These are phyloP conservation scores for Rutidosis leptorrhynchoides DNA, from an alignment of 129 eudicot genomes.

Conservation along the genomic window DNA sequence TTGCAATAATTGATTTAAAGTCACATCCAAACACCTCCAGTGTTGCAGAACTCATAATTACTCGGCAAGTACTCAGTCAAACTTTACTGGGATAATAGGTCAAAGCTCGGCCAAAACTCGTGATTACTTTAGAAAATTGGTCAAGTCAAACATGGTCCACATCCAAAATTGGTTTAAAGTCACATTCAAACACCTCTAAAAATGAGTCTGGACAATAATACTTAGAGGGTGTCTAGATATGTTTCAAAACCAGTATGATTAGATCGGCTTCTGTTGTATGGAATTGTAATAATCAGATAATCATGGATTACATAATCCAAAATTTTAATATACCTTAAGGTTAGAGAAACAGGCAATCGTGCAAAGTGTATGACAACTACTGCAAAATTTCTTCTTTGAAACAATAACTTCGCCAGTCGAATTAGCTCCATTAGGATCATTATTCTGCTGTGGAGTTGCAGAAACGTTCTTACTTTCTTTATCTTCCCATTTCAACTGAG, in stretches of 20 bases:
- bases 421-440: constrained; percentile 25
- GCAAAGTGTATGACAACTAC: constrained; percentile 71
- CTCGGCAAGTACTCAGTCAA: too few relatives aligned
- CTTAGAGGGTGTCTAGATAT: not conserved
- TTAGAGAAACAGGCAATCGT: constrained; percentile 76
- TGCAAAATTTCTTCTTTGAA: constrained; percentile 57
- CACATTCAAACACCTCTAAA: constrained; percentile 10
- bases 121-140: too few relatives aligned
- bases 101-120: too few relatives aligned
- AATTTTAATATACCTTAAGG: constrained; percentile 53
- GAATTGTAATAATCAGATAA: not conserved
- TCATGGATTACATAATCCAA: not conserved
- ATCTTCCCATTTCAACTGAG: constrained; percentile 63
- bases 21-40: constrained; percentile 9
- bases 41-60: too few relatives aligned
- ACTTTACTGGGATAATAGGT: too few relatives aligned
- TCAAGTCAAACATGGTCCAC: too few relatives aligned
- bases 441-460: constrained; percentile 32
- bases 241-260: not conserved
- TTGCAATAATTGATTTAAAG: not conserved
- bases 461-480: constrained; percentile 46
- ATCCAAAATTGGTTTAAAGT: not conserved
- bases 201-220: not conserved
- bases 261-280: not conserved
- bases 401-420: constrained; percentile 22